Conservation (phyloP, 345 rosid species). For the Pistacia integerrima region DNA sequence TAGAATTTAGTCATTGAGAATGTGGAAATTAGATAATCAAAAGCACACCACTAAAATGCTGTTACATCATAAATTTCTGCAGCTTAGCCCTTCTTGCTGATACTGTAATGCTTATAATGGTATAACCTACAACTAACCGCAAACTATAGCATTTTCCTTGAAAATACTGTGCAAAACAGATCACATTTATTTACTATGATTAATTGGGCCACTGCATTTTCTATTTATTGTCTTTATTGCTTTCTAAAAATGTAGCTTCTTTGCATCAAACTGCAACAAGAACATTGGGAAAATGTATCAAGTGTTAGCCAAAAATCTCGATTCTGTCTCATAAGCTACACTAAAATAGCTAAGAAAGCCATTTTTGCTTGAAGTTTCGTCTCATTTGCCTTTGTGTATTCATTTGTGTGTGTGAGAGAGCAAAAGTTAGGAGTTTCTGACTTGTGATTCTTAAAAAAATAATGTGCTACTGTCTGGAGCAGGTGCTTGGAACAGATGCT, state of each 20-base stretch:
- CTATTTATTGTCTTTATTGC: not conserved
- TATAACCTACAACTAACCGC: not conserved
- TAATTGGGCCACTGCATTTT: not conserved
- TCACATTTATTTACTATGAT: not conserved
- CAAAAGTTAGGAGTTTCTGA: too few relatives aligned
- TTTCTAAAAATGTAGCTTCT: slow-evolving; percentile 1
- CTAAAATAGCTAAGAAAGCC: not conserved
- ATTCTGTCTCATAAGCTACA: not conserved
- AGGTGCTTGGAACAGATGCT: too few relatives aligned
- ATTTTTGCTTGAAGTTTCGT: not conserved
- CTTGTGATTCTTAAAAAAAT: too few relatives aligned
- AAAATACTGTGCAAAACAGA: not conserved
- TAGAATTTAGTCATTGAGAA: not conserved
- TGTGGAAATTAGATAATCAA: not conserved
- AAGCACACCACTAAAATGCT: not conserved
- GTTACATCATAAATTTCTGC: not conserved
- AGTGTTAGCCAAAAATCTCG: not conserved
- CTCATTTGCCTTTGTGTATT: too few relatives aligned
- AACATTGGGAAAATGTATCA: not conserved
- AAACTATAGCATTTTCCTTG: not conserved
- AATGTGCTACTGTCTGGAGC: too few relatives aligned
- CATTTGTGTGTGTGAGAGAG: too few relatives aligned
- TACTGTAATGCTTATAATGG: not conserved
- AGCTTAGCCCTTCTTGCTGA: slow-evolving; percentile 2
- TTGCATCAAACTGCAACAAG: not conserved